A percentile compares a stretch with the other conserved stretches of the same genome.
phyloP scores from a whole-genome alignment of 2,329 filamentous ascomycete genomes.

The Ceratocystis cacaofunesta region DNA sequence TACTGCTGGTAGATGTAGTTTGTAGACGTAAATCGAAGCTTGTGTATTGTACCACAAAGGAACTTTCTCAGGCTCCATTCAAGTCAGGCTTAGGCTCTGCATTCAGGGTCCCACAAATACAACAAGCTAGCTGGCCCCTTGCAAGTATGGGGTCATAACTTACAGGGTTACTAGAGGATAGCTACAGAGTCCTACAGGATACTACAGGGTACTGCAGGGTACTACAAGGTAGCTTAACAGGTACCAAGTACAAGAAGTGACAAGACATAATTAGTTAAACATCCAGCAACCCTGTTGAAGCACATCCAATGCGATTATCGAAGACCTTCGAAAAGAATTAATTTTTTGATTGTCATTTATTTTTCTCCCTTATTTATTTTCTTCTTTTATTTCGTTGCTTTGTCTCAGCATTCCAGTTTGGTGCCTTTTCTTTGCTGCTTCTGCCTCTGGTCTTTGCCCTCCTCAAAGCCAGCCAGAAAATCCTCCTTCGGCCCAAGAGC shows the following conservation, averaged over 20 bases:
- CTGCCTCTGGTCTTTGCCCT: not conserved
- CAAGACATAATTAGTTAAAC: not conserved
- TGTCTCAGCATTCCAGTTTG: not conserved
- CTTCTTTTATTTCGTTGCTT: not conserved
- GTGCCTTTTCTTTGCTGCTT: not conserved
- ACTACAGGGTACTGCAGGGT: not conserved
- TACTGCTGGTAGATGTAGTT: not conserved
- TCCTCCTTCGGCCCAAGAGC: too few species aligned
- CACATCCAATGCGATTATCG: not conserved
- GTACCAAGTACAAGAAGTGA: not conserved
- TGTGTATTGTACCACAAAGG: not conserved
- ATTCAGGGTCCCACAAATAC: not conserved
- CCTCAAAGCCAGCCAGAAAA: not conserved
- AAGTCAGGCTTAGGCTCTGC: not conserved
- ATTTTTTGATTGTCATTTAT: not conserved
- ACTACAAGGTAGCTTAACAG: not conserved
- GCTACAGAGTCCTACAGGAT: not conserved
- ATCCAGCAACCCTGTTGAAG: not conserved
- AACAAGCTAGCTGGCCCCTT: not conserved
- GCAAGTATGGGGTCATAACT: not conserved
- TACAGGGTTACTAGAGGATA: not conserved
- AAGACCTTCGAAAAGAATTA: not conserved
- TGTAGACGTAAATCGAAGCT: not conserved
- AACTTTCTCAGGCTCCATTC: not conserved
- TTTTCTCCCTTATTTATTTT: not conserved